Base-by-base conservation (phyloP, 1,139 yeast genomes). In the Pichia sp. region DNA sequence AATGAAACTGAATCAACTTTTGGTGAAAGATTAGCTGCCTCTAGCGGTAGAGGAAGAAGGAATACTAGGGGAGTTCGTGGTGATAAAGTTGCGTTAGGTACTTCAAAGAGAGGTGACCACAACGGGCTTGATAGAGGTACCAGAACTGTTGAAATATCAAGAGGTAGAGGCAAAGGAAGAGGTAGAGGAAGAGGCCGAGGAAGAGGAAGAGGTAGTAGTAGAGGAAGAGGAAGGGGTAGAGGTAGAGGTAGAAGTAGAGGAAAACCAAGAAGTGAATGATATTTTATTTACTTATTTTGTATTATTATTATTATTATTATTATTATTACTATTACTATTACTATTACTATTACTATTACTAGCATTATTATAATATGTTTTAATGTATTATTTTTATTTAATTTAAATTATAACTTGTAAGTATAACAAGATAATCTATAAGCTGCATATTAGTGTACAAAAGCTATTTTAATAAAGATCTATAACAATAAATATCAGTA, bases 11-110 rank as follows among this genome's bases (percentile, higher is more conserved):
- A 36, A 16, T 41, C 46, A 22, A 41, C 45, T 33, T 39, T 47
- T 45, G 50, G 45, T 29, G 51, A 44, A 41, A 38, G 44, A 44
- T 10, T 44, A 41, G 19, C 42, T 14, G 44, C 30, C 45, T 27
- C 31, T 52, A n/a, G 61, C 51, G 28, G 58, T 53, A 41, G 51
- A 36, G 47, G 38, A 13, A 39, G 55, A 29, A 44, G 50, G 4
- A 36, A 49, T 33, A 53, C 51, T 10, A 48, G 50, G 41, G 50
- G 48, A 10, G 6, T 3, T 10, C 25, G 16, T 36, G 25, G 25
- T 19, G 19, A 16, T 5, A 36, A 36, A 19, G 14, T 6, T 36
- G 41, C 7, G 3, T 10, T 18, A 18, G 5, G 13, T 18, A 9
- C 25, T 5, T 36, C 41, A 3, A 36, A 7, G 3, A 33, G 45